These are phyloP conservation scores for Epichloe coenophiala DNA, from an alignment of 2,329 filamentous ascomycete species.

Conservation along the genomic window DNA sequence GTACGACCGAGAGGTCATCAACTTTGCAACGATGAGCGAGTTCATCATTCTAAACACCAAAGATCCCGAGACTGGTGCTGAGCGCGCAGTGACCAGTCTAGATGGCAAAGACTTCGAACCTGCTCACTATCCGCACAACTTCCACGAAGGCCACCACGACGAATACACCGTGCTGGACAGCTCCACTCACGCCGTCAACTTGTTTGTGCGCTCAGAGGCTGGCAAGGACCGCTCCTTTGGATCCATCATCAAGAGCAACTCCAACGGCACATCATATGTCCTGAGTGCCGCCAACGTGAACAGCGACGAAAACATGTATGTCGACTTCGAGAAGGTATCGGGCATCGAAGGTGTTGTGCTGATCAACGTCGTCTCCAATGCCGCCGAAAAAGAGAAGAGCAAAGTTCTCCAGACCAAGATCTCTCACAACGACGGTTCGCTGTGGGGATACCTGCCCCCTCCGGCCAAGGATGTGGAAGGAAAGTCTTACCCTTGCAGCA, in stretches of 20 bases:
- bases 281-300: constrained; percentile 73
- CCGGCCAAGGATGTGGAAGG: constrained; percentile 57
- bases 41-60: constrained; percentile 83
- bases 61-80: constrained; percentile 50
- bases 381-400: constrained; percentile 55
- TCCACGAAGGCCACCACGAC: constrained; percentile 62
- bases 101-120: constrained; percentile 73
- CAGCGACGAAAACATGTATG: constrained; percentile 60
- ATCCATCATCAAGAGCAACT: constrained; percentile 93
- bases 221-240: constrained; percentile 57
- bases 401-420: constrained; percentile 87
- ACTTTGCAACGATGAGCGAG: constrained; percentile 90
- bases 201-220: constrained; percentile 75
- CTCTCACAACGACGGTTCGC: constrained; percentile 88
- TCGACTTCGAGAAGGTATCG: constrained; percentile 93
- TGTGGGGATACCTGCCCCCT: constrained; percentile 72
- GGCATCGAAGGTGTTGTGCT: constrained; percentile 82
- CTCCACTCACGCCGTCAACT: constrained; percentile 83
- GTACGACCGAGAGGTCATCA: constrained; percentile 42
- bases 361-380: constrained; percentile 74
- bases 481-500: constrained; percentile 57
- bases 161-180: constrained; percentile 92
- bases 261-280: constrained; percentile 91
- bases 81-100: constrained; percentile 71
- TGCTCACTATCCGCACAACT: constrained; percentile 75